These are phyloP conservation scores for Cutaneotrichosporon spelunceum DNA, from an alignment of 1,284 basidiomycete genomes.

Conservation along the genomic window DNA sequence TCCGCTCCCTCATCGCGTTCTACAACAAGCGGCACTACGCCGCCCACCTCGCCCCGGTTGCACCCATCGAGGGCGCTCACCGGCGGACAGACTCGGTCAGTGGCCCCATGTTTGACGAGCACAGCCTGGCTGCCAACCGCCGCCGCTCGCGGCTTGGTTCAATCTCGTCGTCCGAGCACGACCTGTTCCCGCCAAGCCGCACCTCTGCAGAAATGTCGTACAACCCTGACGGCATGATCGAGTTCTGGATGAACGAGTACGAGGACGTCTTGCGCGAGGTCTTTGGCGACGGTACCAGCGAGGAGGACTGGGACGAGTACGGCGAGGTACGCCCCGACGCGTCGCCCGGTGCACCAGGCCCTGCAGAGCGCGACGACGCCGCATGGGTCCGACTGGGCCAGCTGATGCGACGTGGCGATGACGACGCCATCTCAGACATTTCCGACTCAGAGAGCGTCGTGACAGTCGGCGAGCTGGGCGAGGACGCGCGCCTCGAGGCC, in stretches of 20 bases:
- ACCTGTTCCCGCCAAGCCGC: constrained; percentile 55
- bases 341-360: constrained; percentile 20
- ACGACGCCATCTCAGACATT: constrained; percentile 75
- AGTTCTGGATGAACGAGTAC: constrained; percentile 57
- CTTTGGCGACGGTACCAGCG: constrained; percentile 45
- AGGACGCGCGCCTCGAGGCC: constrained; percentile 59
- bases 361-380: constrained; percentile 34
- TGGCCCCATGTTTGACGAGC: constrained; percentile 27
- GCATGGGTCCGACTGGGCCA: constrained; percentile 46
- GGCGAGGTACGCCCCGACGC: constrained; percentile 17
- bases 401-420: constrained; percentile 35
- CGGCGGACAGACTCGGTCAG: constrained; percentile 25
- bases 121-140: constrained; percentile 8
- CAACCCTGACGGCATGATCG: constrained; percentile 55
- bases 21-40: constrained; percentile 55
- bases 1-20: constrained; percentile 90
- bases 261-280: constrained; percentile 56
- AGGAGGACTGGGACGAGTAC: constrained; percentile 32
- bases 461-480: constrained; percentile 77
- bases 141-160: constrained; percentile 25
- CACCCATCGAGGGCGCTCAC: constrained; percentile 14
- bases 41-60: constrained; percentile 16
- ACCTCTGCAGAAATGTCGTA: constrained; percentile 47
- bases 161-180: constrained; percentile 33
- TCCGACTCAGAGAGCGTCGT: constrained; percentile 86